Percentiles rank a stretch among this genome's conserved stretches.
These are phyloP conservation scores for Chalaropsis thielavioides DNA, from an alignment of 2,329 filamentous ascomycete genomes.

Conservation along the genomic window DNA sequence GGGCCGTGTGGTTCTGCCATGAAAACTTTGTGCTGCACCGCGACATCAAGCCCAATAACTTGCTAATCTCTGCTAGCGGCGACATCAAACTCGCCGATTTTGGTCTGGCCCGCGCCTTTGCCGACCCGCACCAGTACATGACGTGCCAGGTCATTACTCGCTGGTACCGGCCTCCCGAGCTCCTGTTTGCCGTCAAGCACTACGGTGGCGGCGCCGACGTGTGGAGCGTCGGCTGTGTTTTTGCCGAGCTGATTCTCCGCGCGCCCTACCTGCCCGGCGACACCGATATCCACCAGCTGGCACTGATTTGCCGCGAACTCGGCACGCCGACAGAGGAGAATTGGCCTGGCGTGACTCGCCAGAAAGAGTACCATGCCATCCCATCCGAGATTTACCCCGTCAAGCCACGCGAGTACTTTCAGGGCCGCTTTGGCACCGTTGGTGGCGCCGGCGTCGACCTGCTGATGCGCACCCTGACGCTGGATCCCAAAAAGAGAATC, in stretches of 20 bases:
- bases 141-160: constrained; percentile 89
- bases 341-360: constrained; percentile 78
- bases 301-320: constrained; percentile 68
- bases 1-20: constrained; percentile 93
- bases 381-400: constrained; percentile 45
- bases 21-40: constrained; percentile 87
- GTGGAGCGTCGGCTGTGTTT: constrained; percentile 86
- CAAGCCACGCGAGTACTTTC: constrained; percentile 57
- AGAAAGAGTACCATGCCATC: constrained; percentile 62
- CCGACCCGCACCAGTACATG: constrained; percentile 79
- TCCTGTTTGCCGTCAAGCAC: constrained; percentile 78
- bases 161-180: constrained; percentile 91
- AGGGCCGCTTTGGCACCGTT: constrained; percentile 61
- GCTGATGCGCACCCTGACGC: constrained; percentile 65
- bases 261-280: constrained; percentile 72
- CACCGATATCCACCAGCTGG: constrained; percentile 74
- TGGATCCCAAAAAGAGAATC: constrained; percentile 77
- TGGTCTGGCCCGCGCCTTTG: constrained; percentile 77
- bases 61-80: constrained; percentile 83
- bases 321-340: constrained; percentile 87
- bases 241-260: constrained; percentile 77
- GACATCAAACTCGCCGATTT: constrained; percentile 96
- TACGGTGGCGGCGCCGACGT: constrained; percentile 87
- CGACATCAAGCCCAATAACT: constrained; percentile 98
- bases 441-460: constrained; percentile 76